A percentile compares a stretch with the other conserved stretches of the same genome.
These are phyloP conservation scores for Parathielavia appendiculata DNA, from an alignment of 495 filamentous ascomycete species.

Conservation along the genomic window DNA sequence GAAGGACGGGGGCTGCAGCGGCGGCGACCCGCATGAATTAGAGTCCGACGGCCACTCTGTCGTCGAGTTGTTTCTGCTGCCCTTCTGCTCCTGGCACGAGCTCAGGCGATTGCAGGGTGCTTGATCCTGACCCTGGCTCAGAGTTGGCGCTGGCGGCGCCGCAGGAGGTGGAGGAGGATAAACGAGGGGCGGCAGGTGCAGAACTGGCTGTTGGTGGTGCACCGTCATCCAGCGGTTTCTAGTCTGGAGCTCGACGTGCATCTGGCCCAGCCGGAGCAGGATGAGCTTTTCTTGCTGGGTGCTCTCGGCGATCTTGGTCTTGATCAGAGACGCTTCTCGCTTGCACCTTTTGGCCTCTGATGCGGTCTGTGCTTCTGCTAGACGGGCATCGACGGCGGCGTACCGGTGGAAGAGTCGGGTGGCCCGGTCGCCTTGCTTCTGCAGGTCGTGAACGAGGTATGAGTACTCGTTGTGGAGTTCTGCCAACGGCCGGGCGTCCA, in stretches of 20 bases:
- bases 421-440: conserved; percentile 33
- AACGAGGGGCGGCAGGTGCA: background rate
- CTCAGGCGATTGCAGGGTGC: background rate
- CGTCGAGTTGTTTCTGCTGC: background rate
- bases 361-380: conserved; percentile 3
- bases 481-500: conserved; percentile 32
- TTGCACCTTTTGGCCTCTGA: conserved; percentile 15
- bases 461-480: conserved; percentile 38
- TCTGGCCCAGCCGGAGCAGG: conserved; percentile 38
- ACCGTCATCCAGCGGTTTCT: conserved; percentile 34
- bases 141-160: background rate
- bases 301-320: conserved; percentile 31
- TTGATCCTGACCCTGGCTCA: background rate
- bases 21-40: background rate
- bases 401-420: conserved; percentile 30
- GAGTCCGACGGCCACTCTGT: background rate
- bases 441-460: conserved; percentile 37
- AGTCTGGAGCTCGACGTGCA: conserved; percentile 40
- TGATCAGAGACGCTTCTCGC: conserved; percentile 17
- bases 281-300: conserved; percentile 39
- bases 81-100: background rate
- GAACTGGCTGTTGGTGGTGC: conserved; percentile 11
- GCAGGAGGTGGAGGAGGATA: background rate
- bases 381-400: conserved; percentile 25
- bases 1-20: background rate